Conservation (phyloP, 805 yeast species). For the Pichia cabralensis region DNA sequence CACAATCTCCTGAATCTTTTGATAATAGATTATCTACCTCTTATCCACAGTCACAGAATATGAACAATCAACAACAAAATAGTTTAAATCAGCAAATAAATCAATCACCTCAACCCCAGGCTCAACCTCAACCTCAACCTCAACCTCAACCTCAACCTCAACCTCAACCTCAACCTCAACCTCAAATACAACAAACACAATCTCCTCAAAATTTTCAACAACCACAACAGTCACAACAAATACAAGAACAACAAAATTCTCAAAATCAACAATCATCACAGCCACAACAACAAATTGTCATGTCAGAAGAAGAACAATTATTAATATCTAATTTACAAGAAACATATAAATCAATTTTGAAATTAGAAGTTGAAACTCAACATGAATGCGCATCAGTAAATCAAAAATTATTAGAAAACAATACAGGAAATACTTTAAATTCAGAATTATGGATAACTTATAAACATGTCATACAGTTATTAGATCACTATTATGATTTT, state of each 20-base stretch:
- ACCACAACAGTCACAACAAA: constrained; percentile 8
- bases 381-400: constrained; percentile 55
- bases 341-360: constrained; percentile 60
- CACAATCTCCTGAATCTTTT: neutral
- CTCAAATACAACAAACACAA: constrained; percentile 6
- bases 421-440: constrained; percentile 40
- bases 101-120: constrained; percentile 1
- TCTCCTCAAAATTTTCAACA: constrained; percentile 10
- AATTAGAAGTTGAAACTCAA: constrained; percentile 58
- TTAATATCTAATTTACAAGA: constrained; percentile 64
- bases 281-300: constrained; percentile 15
- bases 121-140: constrained; percentile 6
- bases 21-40: too few relatives aligned
- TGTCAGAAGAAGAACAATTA: constrained; percentile 51
- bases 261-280: neutral
- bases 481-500: constrained; percentile 67
- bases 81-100: neutral
- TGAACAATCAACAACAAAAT: neutral
- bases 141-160: constrained; percentile 4
- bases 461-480: constrained; percentile 52
- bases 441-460: constrained; percentile 65
- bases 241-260: neutral
- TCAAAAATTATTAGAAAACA: constrained; percentile 36
- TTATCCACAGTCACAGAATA: too few relatives aligned
- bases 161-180: constrained; percentile 8